Evolutionary conservation across 768 basidiomycete species (phyloP), one percentile per base, ranked within the genome.

Genomic region (Strobilomyces echinocephalus): DNA sequence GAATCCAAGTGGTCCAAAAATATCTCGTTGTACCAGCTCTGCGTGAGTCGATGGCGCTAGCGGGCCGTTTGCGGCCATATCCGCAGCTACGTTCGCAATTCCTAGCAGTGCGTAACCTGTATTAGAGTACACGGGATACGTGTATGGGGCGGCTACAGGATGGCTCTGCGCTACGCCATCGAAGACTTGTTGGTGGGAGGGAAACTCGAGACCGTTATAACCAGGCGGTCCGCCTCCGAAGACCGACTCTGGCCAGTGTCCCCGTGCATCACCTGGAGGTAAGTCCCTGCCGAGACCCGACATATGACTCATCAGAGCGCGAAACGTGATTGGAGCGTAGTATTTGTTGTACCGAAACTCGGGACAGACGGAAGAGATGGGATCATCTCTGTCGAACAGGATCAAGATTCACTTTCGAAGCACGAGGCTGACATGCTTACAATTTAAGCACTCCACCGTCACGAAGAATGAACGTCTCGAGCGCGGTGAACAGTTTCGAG

Each of bases 391-490:
- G 14, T n/a, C 16, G 31, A 18, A 24, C 5, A 35, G 15, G 5
- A 6, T 7, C 45, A 8, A 20, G 24, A 4, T 10, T 20, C 20
- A 20, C 3, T 44, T 44, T 35, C 5, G 26, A 26, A 6, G 36
- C 6, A 14, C 16, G 16, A 15, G 38, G n/a, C 10, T 8, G 8
- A 2, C 33, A 12, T 5, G n/a, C 69, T 56, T 56, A 74, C 75
- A 76, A 68, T 42, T 58, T 69, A 49, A 78, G 59, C 2, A 59
- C 57, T 3, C 80, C 79, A 42, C 70, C 69, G 57, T 81, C 75
- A 35, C 75, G 72, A 21, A 82, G 65, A 11, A 82, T 72, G 38
- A 78, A 60, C 0, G 76, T 78, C 57, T 82, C 77, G 5, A 80
- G 56, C 0, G 73, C 72, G 4, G 74, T 72, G 58, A 81, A 79